phyloP scores from a whole-genome alignment of 768 basidiomycete species.

The Calocybe indica region DNA sequence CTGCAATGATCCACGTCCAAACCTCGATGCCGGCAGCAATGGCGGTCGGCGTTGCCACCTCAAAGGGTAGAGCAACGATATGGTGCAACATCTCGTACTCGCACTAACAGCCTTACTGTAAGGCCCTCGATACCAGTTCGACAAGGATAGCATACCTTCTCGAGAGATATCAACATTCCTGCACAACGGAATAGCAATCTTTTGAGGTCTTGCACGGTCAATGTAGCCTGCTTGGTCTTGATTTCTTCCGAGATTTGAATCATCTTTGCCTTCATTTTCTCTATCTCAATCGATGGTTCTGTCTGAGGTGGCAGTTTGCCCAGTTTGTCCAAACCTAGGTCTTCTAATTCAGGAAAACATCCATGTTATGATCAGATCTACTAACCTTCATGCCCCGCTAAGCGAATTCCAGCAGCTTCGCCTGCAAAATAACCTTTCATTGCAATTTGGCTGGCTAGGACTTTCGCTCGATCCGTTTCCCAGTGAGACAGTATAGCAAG shows the following conservation, averaged over 20 bases:
- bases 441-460: slow-evolving; percentile 79
- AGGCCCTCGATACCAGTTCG: not conserved
- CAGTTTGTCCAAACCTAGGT: slow-evolving; percentile 48
- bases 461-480: slow-evolving; percentile 78
- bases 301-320: slow-evolving; percentile 56
- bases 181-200: slow-evolving; percentile 84
- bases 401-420: slow-evolving; percentile 74
- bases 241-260: slow-evolving; percentile 44
- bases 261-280: slow-evolving; percentile 64
- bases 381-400: slow-evolving; percentile 63
- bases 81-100: slow-evolving; percentile 84
- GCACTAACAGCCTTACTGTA: slow-evolving; percentile 38
- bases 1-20: slow-evolving; percentile 94
- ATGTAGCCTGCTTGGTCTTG: slow-evolving; percentile 59
- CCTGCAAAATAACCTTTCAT: slow-evolving; percentile 89
- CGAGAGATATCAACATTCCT: slow-evolving; percentile 66
- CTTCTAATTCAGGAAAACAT: not conserved
- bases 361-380: not conserved
- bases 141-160: slow-evolving; percentile 37
- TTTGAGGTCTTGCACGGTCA: slow-evolving; percentile 79
- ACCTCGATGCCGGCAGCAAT: slow-evolving; percentile 86
- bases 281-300: slow-evolving; percentile 56
- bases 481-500: slow-evolving; percentile 50
- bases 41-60: slow-evolving; percentile 81
- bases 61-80: slow-evolving; percentile 83